Evolutionary conservation across 257 asterid species (phyloP).

Genomic region (Fraxinus quadrangulata): DNA sequence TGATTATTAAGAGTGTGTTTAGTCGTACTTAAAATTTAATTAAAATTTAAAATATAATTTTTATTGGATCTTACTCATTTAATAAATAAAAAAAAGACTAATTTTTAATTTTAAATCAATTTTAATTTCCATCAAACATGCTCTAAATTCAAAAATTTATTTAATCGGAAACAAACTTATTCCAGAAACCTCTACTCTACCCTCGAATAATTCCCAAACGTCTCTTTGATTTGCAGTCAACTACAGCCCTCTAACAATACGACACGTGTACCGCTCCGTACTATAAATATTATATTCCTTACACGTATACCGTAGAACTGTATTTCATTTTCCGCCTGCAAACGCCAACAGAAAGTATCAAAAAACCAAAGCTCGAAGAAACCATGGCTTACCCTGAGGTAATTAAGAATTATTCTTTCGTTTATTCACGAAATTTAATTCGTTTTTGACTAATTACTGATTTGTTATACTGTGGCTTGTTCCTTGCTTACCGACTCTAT

Average conservation of each 20-base stretch:
- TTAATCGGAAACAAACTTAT: not conserved
- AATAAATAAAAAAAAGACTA: too few species aligned
- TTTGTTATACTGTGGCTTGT: not conserved
- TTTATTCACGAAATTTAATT: not conserved
- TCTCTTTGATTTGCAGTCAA: not conserved
- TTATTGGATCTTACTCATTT: too few species aligned
- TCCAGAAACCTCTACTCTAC: not conserved
- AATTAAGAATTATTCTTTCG: not conserved
- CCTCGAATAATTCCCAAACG: not conserved
- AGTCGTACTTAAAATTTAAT: too few species aligned
- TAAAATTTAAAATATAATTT: too few species aligned
- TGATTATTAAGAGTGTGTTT: too few species aligned
- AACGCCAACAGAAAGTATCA: not conserved
- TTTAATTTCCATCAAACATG: too few species aligned
- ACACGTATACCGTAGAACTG: not conserved
- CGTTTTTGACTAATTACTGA: not conserved
- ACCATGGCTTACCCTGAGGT: not conserved
- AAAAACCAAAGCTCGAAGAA: not conserved
- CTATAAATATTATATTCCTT: not conserved
- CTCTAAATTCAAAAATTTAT: too few species aligned
- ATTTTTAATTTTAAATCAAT: too few species aligned
- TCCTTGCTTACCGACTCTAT: not conserved
- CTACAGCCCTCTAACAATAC: not conserved
- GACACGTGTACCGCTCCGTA: not conserved
- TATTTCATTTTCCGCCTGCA: not conserved